Base-by-base conservation (phyloP, 2,329 filamentous ascomycete species). In the Colletotrichum sublineola region DNA sequence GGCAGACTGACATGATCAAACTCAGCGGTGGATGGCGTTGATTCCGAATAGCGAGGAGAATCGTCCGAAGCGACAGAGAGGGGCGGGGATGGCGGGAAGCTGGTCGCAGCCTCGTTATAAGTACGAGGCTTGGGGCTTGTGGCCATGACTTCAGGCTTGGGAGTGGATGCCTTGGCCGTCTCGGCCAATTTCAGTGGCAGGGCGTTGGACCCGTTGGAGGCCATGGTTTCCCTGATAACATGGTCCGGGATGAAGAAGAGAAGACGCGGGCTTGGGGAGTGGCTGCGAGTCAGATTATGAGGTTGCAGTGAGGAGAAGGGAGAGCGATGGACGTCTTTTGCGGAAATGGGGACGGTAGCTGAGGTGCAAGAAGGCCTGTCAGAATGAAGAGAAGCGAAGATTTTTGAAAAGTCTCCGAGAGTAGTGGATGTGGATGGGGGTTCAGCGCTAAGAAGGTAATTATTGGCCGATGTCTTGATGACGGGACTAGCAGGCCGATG, bases 361-460 rank as follows among this genome's bases (percentile, higher is more conserved):
- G 52, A 36, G 31, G 20, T 36, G 20, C n/a, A 29, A 11, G 56
- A 15, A 6, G 56, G 24, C 24, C 24, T 50, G 11, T 58, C 29
- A 18, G 44, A 42, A 58, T 46, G 31, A 24, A 71, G 29, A 29
- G 67, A 44, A 9, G 65, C 40, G 58, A 68, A 71, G 42, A 71
- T 57, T 33, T 33, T 71, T 36, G 68, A 68, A 31, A 71, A 69
- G 38, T 71, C 60, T 18, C 68, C 68, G 5, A 71, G 68, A 9
- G 55, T 42, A 14, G 24, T 8, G 20, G 42, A 33, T 38, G 40
- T 29, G 15, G 65, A 5, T 42, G 44, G 11, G 48, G 15, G 12
- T 18, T 18, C n/a, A 33, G 29, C 24, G 14, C 1, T 36, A 18
- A 24, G 14, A 24, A 24, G 40, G 44, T 7, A 9, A 33, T 36